Evolutionary conservation across 352 stramenopile species (phyloP), one percentile per base, ranked within the genome.

Genomic region (Phytophthora pistaciae): DNA sequence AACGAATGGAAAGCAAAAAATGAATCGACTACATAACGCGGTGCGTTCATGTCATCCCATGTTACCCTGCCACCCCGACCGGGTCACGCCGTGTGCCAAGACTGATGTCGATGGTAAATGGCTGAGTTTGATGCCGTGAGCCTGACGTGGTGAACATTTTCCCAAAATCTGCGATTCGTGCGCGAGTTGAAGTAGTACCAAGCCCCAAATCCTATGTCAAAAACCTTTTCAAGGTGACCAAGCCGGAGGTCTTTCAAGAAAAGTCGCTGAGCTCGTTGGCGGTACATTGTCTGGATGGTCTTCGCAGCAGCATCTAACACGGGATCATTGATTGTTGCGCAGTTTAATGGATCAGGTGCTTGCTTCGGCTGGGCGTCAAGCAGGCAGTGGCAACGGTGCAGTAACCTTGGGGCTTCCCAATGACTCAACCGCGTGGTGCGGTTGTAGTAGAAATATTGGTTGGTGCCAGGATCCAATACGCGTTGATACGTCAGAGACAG

Each of bases 171-270:
- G 27, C 77, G 70, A 36, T 86, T 78, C 4, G 80, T 87, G 53
- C 80, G 80, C 27, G 59, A 64, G 64, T 88, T 91, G 66, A 80
- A 88, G 49, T 83, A 91, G 42, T 89, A 91, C 79, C 78, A 91
- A 9, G 71, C 60, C 16, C 76, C 69, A 36, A 72, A 82, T 42
- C 79, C 78, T 0, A 65, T 56, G 31, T 88, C 78, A 16, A 82
- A 84, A 21, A 80, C 53, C 44, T 79, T 82, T 60, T 84, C 69
- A 46, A 88, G 82, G 21, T 75, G 77, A 20, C 75, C 70, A 23
- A 49, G 70, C 2, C 70, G 68, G 5, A 88, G 62, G 11, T 86
- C 77, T 29, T 77, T 68, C 16, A 83, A 49, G 63, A 85, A 84
- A n/a, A 72, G 16, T 2, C 74, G 64, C 11, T 71, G 69, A 10